Evolutionary conservation across 108 stramenopile species (phyloP).

Genomic region (Nannochloropsis gaditana): DNA sequence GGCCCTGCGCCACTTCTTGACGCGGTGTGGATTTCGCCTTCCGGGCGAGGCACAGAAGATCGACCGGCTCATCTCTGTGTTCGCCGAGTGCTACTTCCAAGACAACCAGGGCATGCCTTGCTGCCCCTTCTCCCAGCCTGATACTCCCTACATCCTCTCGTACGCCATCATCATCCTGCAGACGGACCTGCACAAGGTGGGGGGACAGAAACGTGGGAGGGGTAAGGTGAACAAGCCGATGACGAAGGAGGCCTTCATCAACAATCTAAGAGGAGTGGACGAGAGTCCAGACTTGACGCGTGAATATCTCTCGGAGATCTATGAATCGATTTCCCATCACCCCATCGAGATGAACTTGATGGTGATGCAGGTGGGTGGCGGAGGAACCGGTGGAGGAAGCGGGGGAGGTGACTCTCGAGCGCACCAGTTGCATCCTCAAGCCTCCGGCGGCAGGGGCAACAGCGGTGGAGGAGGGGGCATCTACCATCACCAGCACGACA

Average conservation of each 20-base stretch:
- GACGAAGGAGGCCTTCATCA: conserved; percentile 81
- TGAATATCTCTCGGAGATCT: conserved; percentile 59
- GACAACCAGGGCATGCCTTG: conserved; percentile 65
- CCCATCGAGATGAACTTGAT: conserved; percentile 23
- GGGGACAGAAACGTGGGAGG: conserved; percentile 48
- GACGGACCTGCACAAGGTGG: conserved; percentile 79
- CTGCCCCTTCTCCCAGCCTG: conserved; percentile 50
- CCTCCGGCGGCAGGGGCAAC: not conserved
- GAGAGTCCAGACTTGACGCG: conserved; percentile 58
- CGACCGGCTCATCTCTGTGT: conserved; percentile 77
- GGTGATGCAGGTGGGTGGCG: not conserved
- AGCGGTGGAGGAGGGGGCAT: not conserved
- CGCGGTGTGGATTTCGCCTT: conserved; percentile 84
- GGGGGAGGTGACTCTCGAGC: not conserved
- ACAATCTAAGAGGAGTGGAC: conserved; percentile 64
- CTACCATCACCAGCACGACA: not conserved
- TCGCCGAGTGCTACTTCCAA: conserved; percentile 88
- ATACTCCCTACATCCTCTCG: conserved; percentile 79
- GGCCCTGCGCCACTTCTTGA: conserved; percentile 75
- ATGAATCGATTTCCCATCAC: conserved; percentile 48
- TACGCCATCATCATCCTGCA: conserved; percentile 98
- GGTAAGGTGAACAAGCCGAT: conserved; percentile 59
- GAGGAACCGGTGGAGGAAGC: not conserved
- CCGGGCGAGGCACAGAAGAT: conserved; percentile 97
- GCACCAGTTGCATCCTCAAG: not conserved